Evolutionary conservation across 495 filamentous ascomycete genomes (phyloP).

Genomic region (Apiosordaria backusii): DNA sequence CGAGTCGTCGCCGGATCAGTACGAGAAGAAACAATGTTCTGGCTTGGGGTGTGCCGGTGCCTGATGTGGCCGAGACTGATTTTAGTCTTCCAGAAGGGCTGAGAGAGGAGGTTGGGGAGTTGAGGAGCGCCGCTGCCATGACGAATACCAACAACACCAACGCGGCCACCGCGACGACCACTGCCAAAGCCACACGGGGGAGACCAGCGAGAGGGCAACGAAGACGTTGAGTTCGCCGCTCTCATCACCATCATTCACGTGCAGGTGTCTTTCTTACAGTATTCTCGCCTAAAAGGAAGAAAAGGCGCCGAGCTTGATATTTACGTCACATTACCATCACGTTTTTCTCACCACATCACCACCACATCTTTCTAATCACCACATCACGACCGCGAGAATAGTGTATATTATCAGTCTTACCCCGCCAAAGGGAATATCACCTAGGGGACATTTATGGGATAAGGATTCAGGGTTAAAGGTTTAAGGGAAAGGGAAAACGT

Average conservation of each 20-base stretch:
- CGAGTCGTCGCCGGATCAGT: conserved; percentile 37
- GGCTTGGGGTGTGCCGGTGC: conserved; percentile 79
- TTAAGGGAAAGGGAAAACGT: neutral
- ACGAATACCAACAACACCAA: neutral
- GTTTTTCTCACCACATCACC: neutral
- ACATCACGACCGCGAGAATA: neutral
- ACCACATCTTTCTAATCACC: neutral
- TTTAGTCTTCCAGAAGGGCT: conserved; percentile 63
- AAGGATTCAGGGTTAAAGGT: neutral
- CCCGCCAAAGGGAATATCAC: too few species aligned
- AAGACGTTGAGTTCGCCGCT: neutral
- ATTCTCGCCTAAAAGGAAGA: too few species aligned
- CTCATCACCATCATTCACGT: too few species aligned
- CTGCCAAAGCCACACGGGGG: neutral
- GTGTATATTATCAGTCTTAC: too few species aligned
- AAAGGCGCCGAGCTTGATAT: too few species aligned
- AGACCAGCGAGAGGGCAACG: neutral
- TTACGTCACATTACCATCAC: neutral
- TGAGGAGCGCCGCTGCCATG: neutral
- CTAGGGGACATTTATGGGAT: neutral
- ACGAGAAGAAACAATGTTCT: conserved; percentile 25
- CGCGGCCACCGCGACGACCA: too few species aligned
- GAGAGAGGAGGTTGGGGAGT: neutral
- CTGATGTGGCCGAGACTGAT: conserved; percentile 63
- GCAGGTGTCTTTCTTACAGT: too few species aligned